Percentiles rank a stretch among this genome's conserved stretches.
phyloP scores from a whole-genome alignment of 1,284 basidiomycete genomes.

The Leccinum fuscescens region DNA sequence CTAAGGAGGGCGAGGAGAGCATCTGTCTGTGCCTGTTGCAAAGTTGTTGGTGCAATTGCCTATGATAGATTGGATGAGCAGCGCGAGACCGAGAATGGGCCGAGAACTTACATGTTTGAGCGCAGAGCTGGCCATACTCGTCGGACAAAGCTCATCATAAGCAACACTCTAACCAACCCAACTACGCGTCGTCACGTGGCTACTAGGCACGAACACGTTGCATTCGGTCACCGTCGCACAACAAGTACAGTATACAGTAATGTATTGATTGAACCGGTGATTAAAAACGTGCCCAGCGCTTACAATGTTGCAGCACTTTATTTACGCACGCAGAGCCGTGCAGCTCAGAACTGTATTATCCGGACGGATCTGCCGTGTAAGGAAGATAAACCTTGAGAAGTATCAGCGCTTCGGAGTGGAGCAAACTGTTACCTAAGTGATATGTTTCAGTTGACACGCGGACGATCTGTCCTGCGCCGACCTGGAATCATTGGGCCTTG shows the following conservation, averaged over 20 bases:
- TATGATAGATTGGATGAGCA: slow-evolving; percentile 4
- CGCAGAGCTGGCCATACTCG: slow-evolving; percentile 52
- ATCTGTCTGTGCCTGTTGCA: slow-evolving; percentile 79
- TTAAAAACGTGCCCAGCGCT: neutral
- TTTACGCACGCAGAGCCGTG: neutral
- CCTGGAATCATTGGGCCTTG: neutral
- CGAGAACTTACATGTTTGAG: slow-evolving; percentile 50
- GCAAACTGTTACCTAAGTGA: slow-evolving; percentile 1
- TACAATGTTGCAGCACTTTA: neutral
- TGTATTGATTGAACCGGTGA: neutral
- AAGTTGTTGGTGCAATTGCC: slow-evolving; percentile 41
- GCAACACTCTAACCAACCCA: neutral
- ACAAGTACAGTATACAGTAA: neutral
- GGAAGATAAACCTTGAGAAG: neutral
- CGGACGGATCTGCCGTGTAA: neutral
- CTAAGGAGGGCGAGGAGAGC: slow-evolving; percentile 68
- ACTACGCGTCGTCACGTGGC: slow-evolving; percentile 4
- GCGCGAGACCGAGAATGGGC: neutral
- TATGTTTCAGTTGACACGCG: slow-evolving; percentile 21
- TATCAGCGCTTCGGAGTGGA: slow-evolving; percentile 19
- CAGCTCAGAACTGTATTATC: neutral
- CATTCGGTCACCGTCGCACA: neutral
- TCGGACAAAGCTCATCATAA: neutral
- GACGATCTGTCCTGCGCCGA: neutral
- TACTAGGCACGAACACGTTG: neutral